phyloP scores from a whole-genome alignment of 331 rosid genomes.

The Rhamnella rubrinervis region DNA sequence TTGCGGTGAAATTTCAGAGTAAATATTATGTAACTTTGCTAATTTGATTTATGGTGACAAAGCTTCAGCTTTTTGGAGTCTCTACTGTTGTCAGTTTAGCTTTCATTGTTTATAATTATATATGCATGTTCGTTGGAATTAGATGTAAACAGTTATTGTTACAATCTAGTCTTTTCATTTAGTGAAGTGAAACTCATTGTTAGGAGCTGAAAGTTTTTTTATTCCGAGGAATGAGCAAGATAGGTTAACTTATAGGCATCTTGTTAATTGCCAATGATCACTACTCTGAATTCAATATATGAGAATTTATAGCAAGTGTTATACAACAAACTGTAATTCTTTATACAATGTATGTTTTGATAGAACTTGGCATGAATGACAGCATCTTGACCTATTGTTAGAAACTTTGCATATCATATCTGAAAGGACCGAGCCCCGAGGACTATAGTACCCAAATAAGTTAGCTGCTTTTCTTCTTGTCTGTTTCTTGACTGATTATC shows the following conservation, averaged over 20 bases:
- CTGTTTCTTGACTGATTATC: background rate
- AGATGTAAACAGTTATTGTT: background rate
- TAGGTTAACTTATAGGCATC: background rate
- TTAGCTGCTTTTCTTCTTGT: background rate
- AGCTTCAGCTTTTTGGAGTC: too few relatives aligned
- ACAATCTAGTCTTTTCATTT: background rate
- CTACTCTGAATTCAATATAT: too few relatives aligned
- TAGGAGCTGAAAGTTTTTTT: background rate
- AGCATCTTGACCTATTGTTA: background rate
- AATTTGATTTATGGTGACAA: too few relatives aligned
- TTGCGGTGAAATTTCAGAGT: too few relatives aligned
- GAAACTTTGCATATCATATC: slow-evolving; percentile 10
- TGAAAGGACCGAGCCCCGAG: slow-evolving; percentile 15
- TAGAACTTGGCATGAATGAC: background rate
- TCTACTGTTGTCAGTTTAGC: too few relatives aligned
- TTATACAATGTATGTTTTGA: background rate
- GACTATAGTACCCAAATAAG: slow-evolving; percentile 10
- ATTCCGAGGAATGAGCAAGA: background rate
- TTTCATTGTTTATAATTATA: too few relatives aligned
- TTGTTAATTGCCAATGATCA: background rate
- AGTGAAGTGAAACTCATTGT: background rate
- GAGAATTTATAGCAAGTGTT: background rate
- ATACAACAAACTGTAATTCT: background rate
- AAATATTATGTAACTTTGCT: too few relatives aligned
- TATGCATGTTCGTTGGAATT: too few relatives aligned